These are phyloP conservation scores for Diutina siamensis DNA, from an alignment of 1,139 yeast species.

Conservation along the genomic window DNA sequence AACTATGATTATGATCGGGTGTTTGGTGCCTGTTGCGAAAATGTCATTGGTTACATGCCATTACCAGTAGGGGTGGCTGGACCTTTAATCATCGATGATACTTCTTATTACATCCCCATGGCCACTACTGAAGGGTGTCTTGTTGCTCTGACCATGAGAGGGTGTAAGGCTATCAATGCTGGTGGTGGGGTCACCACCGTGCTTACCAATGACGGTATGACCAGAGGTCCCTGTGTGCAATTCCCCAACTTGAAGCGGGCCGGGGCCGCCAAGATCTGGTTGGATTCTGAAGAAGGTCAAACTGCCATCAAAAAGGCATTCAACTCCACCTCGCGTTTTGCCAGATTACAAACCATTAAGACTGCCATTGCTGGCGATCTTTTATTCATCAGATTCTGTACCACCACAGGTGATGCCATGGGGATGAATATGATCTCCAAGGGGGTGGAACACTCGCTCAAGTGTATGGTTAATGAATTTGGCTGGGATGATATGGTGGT, in stretches of 20 bases:
- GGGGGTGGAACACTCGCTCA: constrained; percentile 85
- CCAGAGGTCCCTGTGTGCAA: constrained; percentile 95
- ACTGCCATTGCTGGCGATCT: constrained; percentile 95
- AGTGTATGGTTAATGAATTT: constrained; percentile 74
- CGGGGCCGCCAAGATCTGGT: constrained; percentile 91
- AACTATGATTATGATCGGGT: constrained; percentile 91
- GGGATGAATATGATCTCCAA: constrained; percentile 99
- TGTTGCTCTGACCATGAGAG: constrained; percentile 97
- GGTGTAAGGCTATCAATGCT: constrained; percentile 94
- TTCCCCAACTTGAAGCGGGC: constrained; percentile 77
- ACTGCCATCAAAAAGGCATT: constrained; percentile 73
- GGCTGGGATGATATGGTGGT: constrained; percentile 93
- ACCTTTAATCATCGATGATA: constrained; percentile 82
- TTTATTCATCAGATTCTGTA: constrained; percentile 80
- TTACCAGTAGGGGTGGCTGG: constrained; percentile 97
- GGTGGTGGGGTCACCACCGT: constrained; percentile 96
- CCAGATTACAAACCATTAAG: constrained; percentile 80
- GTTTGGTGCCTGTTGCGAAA: constrained; percentile 97
- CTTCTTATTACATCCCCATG: constrained; percentile 87
- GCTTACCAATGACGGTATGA: constrained; percentile 94
- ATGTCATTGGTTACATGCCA: constrained; percentile 93
- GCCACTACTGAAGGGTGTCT: constrained; percentile 99
- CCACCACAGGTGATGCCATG: constrained; percentile 99
- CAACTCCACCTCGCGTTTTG: constrained; percentile 94
- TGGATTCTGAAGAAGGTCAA: constrained; percentile 93